These are phyloP conservation scores for Leucaena leucocephala DNA, from an alignment of 306 rosid species.

Conservation along the genomic window DNA sequence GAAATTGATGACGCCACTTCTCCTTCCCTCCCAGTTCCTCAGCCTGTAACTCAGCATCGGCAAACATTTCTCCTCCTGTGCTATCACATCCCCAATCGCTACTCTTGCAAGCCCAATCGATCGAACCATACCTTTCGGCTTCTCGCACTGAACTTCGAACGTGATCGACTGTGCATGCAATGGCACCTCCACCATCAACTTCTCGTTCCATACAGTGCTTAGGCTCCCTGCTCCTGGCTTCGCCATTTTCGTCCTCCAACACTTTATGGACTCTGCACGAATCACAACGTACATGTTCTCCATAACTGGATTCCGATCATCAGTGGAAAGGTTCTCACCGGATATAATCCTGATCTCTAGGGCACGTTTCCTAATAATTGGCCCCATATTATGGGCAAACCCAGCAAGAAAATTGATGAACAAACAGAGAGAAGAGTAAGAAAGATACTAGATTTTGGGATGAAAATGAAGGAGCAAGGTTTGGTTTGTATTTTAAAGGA, in stretches of 20 bases:
- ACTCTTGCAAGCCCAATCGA: slow-evolving; percentile 41
- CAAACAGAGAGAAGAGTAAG: too few species aligned
- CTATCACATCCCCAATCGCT: slow-evolving; percentile 38
- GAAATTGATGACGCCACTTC: too few species aligned
- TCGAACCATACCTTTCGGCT: slow-evolving; percentile 1
- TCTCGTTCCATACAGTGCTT: too few species aligned
- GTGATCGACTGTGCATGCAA: slow-evolving; percentile 1
- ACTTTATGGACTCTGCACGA: too few species aligned
- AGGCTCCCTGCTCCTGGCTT: too few species aligned
- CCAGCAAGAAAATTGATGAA: neutral
- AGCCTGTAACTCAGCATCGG: too few species aligned
- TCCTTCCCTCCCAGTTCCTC: too few species aligned
- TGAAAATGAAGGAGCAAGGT: too few species aligned
- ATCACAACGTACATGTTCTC: slow-evolving; percentile 8
- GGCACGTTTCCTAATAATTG: slow-evolving; percentile 12
- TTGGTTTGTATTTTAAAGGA: too few species aligned
- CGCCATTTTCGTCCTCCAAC: too few species aligned
- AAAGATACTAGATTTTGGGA: too few species aligned
- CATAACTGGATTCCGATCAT: slow-evolving; percentile 33
- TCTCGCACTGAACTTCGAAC: slow-evolving; percentile 47
- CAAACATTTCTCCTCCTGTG: neutral
- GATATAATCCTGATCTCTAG: slow-evolving; percentile 56
- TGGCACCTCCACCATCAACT: too few species aligned
- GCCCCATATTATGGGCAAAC: neutral
- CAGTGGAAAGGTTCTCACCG: slow-evolving; percentile 42